Base-by-base conservation (phyloP, 2,329 filamentous ascomycete genomes). In the Proliferodiscus dingleyae region DNA sequence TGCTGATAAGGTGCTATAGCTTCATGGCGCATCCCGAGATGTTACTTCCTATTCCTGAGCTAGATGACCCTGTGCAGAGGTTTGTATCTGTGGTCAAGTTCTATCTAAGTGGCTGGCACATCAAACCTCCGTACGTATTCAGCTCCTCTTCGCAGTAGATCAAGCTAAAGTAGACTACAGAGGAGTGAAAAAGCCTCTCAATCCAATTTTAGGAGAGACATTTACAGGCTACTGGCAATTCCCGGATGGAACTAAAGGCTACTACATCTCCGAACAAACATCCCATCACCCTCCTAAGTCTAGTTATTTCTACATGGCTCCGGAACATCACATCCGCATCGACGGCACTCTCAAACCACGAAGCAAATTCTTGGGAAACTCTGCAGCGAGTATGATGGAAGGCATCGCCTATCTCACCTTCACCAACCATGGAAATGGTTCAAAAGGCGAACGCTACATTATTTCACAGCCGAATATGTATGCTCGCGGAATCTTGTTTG, bases 21-120 rank as follows among this genome's bases (percentile, higher is more conserved):
- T 98, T 98, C 75, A 98, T 98, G 93, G 94, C 91, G 60, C 93
- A 98, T 65, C 93, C 93, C 32, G 93, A 98, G 69, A 94, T 89
- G 62, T 83, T 98, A 24, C 80, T 98, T 4, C 84, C 86, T 26
- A 93, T 97, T 67, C 80, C 91, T 36, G 72, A 80, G 37, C 87
- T 96, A 58, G 87, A 97, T 41, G 91, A 98, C 62, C 91, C 93
- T 1, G 73, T 89, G 46, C 74, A 91, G 61, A 81, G 93, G 65
- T 98, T 98, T 63, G 82, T 97, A 23, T 87, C 89, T 11, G 93
- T 98, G 40, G 88, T 96, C 64, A 96, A 94, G 69, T 98, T 98
- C 68, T 98, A 98, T 68, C 74, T 98, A 36, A 95, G 89, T 67
- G 93, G 93, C 61, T 98, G 93, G 93, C 93, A 98, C 67, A 96